These are phyloP conservation scores for Lumnitzera littorea DNA, from an alignment of 345 rosid species.

Conservation along the genomic window DNA sequence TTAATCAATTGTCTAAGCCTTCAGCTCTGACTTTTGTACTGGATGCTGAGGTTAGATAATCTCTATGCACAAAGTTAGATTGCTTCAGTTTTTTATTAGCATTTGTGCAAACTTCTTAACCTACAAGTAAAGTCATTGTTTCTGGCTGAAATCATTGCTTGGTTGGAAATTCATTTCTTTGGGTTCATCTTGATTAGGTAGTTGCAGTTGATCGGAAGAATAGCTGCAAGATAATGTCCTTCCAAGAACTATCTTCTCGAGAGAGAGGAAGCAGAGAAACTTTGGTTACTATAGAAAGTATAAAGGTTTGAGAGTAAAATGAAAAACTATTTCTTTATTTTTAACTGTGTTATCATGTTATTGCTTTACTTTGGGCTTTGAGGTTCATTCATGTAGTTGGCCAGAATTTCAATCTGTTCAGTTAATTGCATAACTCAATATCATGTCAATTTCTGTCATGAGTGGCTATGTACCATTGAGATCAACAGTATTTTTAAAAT, in stretches of 20 bases:
- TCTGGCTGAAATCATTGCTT: not conserved
- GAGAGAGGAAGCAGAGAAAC: slow-evolving; percentile 78
- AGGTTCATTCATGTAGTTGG: too few relatives aligned
- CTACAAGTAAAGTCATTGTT: too few relatives aligned
- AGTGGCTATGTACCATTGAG: too few relatives aligned
- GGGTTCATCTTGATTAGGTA: slow-evolving; percentile 35
- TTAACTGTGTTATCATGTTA: not conserved
- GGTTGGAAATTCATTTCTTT: slow-evolving; percentile 2
- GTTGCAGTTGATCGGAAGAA: slow-evolving; percentile 82
- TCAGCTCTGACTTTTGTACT: slow-evolving; percentile 56
- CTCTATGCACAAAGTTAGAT: slow-evolving; percentile 1
- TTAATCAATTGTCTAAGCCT: slow-evolving; percentile 49
- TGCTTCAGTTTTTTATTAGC: not conserved
- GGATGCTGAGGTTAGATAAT: slow-evolving; percentile 73
- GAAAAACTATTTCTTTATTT: not conserved
- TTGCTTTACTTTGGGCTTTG: too few relatives aligned
- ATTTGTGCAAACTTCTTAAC: not conserved
- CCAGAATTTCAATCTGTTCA: too few relatives aligned
- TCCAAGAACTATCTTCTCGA: slow-evolving; percentile 87
- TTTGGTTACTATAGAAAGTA: slow-evolving; percentile 35
- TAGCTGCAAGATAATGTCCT: slow-evolving; percentile 73
- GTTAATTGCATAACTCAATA: too few relatives aligned
- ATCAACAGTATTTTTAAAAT: too few relatives aligned
- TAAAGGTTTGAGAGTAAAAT: slow-evolving; percentile 46
- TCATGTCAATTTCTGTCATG: too few relatives aligned